Percentiles rank a stretch among this genome's conserved stretches.
These are phyloP conservation scores for Leptographium wingfieldii DNA, from an alignment of 2,329 filamentous ascomycete genomes.

Conservation along the genomic window DNA sequence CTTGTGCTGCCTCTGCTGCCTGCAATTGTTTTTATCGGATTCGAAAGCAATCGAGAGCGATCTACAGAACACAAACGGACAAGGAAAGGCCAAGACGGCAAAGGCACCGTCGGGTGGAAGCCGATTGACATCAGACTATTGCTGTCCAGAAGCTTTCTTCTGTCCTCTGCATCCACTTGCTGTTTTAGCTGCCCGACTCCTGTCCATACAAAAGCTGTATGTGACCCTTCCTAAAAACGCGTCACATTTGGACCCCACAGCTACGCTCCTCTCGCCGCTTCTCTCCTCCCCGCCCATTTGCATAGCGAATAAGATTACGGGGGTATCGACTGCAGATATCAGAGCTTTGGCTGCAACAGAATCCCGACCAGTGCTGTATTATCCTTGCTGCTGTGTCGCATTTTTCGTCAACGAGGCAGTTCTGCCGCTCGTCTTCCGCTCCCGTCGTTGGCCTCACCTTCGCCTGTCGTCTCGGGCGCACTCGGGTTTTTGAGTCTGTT, in stretches of 20 bases:
- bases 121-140: neutral
- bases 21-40: neutral
- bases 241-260: neutral
- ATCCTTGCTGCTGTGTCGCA: neutral
- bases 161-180: neutral
- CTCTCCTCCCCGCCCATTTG: neutral
- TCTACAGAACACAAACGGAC: neutral
- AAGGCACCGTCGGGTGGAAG: neutral
- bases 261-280: neutral
- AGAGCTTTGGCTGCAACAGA: neutral
- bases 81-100: neutral
- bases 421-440: neutral
- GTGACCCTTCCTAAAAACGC: neutral
- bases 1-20: neutral
- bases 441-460: neutral
- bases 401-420: neutral
- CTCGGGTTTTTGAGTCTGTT: neutral
- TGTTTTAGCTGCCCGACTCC: neutral
- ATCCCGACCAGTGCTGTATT: neutral
- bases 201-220: neutral
- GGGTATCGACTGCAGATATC: neutral
- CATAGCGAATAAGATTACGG: neutral
- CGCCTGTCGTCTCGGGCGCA: too few relatives aligned
- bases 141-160: neutral
- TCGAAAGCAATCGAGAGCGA: neutral